Base-by-base conservation (phyloP, 306 rosid species). In the Vigna hirtella region DNA sequence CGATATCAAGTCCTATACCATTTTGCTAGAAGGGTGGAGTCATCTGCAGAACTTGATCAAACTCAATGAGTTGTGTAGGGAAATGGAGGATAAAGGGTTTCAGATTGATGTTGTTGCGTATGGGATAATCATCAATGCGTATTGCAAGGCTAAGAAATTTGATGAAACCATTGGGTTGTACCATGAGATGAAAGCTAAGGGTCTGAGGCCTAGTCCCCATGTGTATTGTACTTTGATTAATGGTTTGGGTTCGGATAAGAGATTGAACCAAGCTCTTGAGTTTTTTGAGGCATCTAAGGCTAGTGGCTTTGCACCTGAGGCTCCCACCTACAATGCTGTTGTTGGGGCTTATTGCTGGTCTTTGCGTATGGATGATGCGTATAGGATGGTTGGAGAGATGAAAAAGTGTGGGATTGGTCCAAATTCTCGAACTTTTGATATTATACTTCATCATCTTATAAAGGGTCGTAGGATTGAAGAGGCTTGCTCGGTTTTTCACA, bases 1-100 rank as follows among this genome's bases (percentile, higher is more conserved):
- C 17, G 88, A 94, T 85, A 76, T 94, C 13, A 94, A 94, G 81
- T 86, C 97, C 4, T 91, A 86, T 53, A 86, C 94, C 3, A 89
- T 91, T 82, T 51, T 91, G 78, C 76, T 94, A 51, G 97, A 89
- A 79, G 98, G 98, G 51, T 94, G 98, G 94, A 93, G 97, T 80
- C 94, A 89, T 32, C 86, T 87, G 43, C 88, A 84, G 47, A 91
- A 89, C 42, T 79, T 89, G 73, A 62, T 91, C 84, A 90, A 79
- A 82, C 70, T 94, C 42, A 83, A 89, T 70, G 97, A 94, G 89
- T 89, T 91, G 76, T 86, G 83, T 68, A n/a, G 94, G 72, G 96
- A 91, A 72, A 91, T 94, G 93, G 88, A 66, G 67, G 88, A 74
- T 12, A 91, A 90, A 9, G 96, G 97, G 66, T 82, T 90, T 43